Percentiles rank a stretch among this genome's conserved stretches.
Conservation (phyloP, 768 basidiomycete species). For the Lactarius trivialis region DNA sequence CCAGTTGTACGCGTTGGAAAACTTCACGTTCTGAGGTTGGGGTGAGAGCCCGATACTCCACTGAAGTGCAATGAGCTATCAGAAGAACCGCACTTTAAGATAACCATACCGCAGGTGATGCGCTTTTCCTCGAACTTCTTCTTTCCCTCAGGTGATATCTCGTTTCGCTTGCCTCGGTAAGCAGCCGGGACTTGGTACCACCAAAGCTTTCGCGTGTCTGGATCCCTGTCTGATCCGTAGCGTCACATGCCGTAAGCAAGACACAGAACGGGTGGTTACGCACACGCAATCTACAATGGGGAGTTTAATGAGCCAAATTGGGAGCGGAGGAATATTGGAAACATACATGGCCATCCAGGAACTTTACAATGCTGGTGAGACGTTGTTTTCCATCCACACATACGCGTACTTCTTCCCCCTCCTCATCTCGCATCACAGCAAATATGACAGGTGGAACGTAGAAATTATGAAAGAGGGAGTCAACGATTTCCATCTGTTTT, state of each 20-base stretch:
- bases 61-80: slow-evolving; percentile 25
- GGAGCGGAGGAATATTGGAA: background rate
- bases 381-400: slow-evolving; percentile 53
- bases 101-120: slow-evolving; percentile 55
- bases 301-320: background rate
- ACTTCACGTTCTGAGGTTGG: slow-evolving; percentile 65
- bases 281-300: slow-evolving; percentile 46
- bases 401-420: slow-evolving; percentile 37
- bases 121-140: slow-evolving; percentile 45
- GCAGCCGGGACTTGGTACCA: slow-evolving; percentile 52
- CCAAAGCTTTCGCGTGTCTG: slow-evolving; percentile 50
- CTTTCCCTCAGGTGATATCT: slow-evolving; percentile 50
- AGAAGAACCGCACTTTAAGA: background rate
- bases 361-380: slow-evolving; percentile 41
- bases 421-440: slow-evolving; percentile 34
- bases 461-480: slow-evolving; percentile 48
- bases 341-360: slow-evolving; percentile 37
- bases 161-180: slow-evolving; percentile 38
- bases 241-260: slow-evolving; percentile 25
- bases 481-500: slow-evolving; percentile 54
- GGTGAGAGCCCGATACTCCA: slow-evolving; percentile 57
- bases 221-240: slow-evolving; percentile 45
- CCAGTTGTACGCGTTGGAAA: slow-evolving; percentile 77
- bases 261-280: slow-evolving; percentile 23
- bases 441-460: slow-evolving; percentile 49